Evolutionary conservation across 805 yeast species (phyloP).

Genomic region (Candida namnaoensis): DNA sequence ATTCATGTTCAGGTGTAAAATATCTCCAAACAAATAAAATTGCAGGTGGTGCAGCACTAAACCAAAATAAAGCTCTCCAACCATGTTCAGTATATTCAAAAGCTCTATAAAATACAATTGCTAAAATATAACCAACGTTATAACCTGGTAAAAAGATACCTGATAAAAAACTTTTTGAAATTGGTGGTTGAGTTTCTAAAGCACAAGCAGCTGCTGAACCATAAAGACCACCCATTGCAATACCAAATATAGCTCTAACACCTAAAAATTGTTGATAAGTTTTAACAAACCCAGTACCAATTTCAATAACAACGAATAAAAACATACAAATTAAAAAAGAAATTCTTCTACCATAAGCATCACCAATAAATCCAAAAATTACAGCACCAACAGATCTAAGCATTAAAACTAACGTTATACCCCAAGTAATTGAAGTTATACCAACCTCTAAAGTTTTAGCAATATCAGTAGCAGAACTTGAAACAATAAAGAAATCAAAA

Average conservation of each 20-base stretch:
- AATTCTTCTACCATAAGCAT: constrained; percentile 59
- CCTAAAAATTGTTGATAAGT: constrained; percentile 52
- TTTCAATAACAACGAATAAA: constrained; percentile 45
- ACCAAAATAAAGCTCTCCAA: constrained; percentile 73
- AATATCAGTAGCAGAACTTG: constrained; percentile 42
- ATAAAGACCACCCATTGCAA: constrained; percentile 66
- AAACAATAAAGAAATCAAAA: constrained; percentile 59
- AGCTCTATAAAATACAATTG: constrained; percentile 59
- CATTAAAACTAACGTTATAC: constrained; percentile 65
- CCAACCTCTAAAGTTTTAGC: constrained; percentile 37
- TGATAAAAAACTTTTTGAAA: constrained; percentile 51
- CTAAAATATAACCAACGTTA: constrained; percentile 60
- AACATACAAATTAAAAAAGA: constrained; percentile 47
- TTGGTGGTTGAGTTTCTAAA: constrained; percentile 52
- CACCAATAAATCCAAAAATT: constrained; percentile 53
- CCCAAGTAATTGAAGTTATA: constrained; percentile 56
- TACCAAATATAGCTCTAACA: constrained; percentile 57
- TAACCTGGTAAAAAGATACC: constrained; percentile 53
- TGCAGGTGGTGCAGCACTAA: constrained; percentile 59
- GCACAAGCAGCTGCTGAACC: constrained; percentile 62
- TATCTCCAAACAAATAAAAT: constrained; percentile 50
- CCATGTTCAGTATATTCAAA: constrained; percentile 40
- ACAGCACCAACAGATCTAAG: constrained; percentile 62
- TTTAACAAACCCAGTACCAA: constrained; percentile 59
- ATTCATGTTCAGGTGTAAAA: constrained; percentile 51